Evolutionary conservation across 2,329 filamentous ascomycete species (phyloP).

Genomic region (Rhinocladiella similis): DNA sequence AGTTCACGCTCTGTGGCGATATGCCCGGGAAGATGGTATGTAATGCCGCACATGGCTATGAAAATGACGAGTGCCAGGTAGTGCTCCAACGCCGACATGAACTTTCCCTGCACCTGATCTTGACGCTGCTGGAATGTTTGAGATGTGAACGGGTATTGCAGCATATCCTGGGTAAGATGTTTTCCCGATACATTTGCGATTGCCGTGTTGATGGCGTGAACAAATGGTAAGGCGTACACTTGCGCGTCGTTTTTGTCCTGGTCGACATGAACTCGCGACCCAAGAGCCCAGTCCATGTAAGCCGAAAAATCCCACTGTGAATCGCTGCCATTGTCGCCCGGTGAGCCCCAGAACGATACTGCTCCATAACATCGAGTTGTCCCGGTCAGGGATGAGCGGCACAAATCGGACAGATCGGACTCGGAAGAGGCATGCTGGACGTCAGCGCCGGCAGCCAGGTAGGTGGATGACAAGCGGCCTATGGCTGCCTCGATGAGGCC

Average conservation of each 20-base stretch:
- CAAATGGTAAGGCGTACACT: constrained; percentile 78
- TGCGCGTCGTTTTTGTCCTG: constrained; percentile 68
- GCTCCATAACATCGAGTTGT: constrained; percentile 72
- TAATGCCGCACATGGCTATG: constrained; percentile 74
- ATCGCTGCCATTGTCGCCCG: constrained; percentile 66
- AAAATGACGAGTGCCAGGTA: constrained; percentile 77
- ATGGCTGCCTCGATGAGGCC: constrained; percentile 77
- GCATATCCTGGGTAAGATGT: constrained; percentile 41
- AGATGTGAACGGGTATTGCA: constrained; percentile 75
- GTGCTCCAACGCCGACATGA: constrained; percentile 71
- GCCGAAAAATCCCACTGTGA: constrained; percentile 82
- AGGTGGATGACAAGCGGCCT: constrained; percentile 55
- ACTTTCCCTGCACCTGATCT: constrained; percentile 64
- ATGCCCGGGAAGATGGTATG: constrained; percentile 82
- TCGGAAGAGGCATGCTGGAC: constrained; percentile 56
- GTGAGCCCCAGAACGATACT: constrained; percentile 67
- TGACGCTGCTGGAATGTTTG: constrained; percentile 66
- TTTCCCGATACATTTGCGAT: constrained; percentile 51
- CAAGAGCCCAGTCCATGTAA: constrained; percentile 70
- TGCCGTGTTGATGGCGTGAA: constrained; percentile 71
- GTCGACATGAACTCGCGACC: constrained; percentile 62
- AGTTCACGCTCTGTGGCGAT: constrained; percentile 81
- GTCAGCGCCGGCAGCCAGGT: constrained; percentile 56
- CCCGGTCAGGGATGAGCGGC: constrained; percentile 63
- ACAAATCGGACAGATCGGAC: constrained; percentile 59